Evolutionary conservation across 352 stramenopile genomes (phyloP).

Genomic region (Pythium pyrilobum): DNA sequence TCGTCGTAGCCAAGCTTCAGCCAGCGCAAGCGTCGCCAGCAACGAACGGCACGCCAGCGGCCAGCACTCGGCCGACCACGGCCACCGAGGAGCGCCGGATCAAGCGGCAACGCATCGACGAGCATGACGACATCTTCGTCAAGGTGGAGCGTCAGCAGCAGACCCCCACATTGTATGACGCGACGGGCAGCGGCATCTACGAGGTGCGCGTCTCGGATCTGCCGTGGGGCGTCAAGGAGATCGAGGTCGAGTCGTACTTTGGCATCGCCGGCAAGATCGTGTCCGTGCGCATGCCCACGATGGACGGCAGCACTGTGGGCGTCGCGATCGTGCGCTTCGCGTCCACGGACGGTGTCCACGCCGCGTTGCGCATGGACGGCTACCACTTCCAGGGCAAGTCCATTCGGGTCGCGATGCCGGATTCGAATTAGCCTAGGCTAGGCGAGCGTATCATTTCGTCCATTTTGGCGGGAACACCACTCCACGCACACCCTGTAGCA

Average conservation of each 20-base stretch:
- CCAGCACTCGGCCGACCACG: background rate
- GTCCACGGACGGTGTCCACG: slow-evolving; percentile 38
- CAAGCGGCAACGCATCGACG: slow-evolving; percentile 5
- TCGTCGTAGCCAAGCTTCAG: slow-evolving; percentile 16
- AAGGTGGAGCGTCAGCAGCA: slow-evolving; percentile 37
- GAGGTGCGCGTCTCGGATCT: slow-evolving; percentile 68
- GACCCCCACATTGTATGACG: background rate
- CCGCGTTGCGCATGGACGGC: slow-evolving; percentile 56
- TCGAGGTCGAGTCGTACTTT: slow-evolving; percentile 62
- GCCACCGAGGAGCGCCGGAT: background rate
- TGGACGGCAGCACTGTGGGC: slow-evolving; percentile 61
- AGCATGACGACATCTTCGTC: slow-evolving; percentile 26
- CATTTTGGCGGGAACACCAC: slow-evolving; percentile 8
- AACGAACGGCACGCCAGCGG: too few relatives aligned
- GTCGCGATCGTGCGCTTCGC: slow-evolving; percentile 60
- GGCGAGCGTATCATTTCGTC: background rate
- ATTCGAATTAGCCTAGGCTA: slow-evolving; percentile 16
- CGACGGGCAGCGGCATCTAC: slow-evolving; percentile 12
- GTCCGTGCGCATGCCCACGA: slow-evolving; percentile 64
- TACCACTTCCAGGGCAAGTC: slow-evolving; percentile 67
- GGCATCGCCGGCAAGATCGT: slow-evolving; percentile 40
- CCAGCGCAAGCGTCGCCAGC: background rate
- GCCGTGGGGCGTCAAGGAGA: slow-evolving; percentile 43
- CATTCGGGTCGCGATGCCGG: slow-evolving; percentile 47
- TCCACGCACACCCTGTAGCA: background rate